Conservation (phyloP, 495 filamentous ascomycete genomes). For the Pyrenula massariospora region DNA sequence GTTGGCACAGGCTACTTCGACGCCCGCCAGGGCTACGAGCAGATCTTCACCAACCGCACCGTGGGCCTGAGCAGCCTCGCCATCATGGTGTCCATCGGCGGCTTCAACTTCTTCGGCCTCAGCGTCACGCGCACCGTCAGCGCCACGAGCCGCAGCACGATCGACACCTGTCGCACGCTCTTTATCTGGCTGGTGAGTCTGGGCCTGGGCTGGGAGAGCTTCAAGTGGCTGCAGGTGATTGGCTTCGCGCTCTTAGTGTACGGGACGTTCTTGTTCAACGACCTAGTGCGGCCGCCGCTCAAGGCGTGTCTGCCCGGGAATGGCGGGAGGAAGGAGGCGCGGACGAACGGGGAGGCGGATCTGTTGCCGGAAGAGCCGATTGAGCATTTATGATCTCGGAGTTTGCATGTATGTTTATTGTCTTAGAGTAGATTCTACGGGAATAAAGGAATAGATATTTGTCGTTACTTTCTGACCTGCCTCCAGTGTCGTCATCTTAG, state of each 20-base stretch:
- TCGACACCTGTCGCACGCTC: constrained; percentile 92
- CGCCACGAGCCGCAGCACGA: constrained; percentile 85
- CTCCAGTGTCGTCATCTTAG: no score
- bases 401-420: no score
- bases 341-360: constrained; percentile 34
- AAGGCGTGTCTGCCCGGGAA: constrained; percentile 39
- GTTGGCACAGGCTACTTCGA: constrained; percentile 89
- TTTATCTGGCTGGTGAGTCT: constrained; percentile 98
- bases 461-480: no score
- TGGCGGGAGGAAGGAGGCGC: constrained; percentile 31
- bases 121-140: constrained; percentile 79
- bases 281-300: constrained; percentile 72
- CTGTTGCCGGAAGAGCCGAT: constrained; percentile 79
- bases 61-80: constrained; percentile 65
- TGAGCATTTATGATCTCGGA: constrained; percentile 58
- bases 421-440: no score
- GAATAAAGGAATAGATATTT: no score
- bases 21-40: constrained; percentile 65
- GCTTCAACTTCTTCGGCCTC: constrained; percentile 98
- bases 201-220: constrained; percentile 88
- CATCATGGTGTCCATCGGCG: constrained; percentile 95
- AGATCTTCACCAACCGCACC: constrained; percentile 57
- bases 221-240: constrained; percentile 92
- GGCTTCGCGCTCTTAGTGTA: constrained; percentile 88
- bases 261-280: constrained; percentile 95